Percentiles rank a stretch among this genome's conserved stretches.
Evolutionary conservation across 495 filamentous ascomycete species (phyloP).

Genomic region (Penicillium diatomitis): DNA sequence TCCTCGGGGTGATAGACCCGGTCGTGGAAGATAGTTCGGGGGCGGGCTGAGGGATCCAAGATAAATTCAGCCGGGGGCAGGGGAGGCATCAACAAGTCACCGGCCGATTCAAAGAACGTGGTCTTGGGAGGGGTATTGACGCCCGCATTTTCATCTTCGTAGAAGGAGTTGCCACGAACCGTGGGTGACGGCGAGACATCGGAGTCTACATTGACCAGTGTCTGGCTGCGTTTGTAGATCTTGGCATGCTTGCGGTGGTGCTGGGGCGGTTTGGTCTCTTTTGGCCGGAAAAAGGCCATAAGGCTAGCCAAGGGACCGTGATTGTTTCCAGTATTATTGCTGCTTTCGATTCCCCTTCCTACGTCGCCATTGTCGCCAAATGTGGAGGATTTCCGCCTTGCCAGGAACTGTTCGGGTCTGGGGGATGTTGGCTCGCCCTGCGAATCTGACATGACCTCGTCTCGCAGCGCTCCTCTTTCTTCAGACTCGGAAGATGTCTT

Average conservation of each 20-base stretch:
- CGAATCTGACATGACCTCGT: not conserved
- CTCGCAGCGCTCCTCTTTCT: not conserved
- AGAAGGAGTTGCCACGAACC: conserved; percentile 32
- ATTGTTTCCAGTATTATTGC: conserved; percentile 6
- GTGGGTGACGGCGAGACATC: conserved; percentile 22
- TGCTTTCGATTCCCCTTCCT: conserved; percentile 3
- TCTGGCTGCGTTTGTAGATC: conserved; percentile 75
- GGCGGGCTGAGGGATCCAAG: conserved; percentile 69
- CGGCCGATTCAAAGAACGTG: conserved; percentile 88
- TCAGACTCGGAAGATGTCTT: not conserved
- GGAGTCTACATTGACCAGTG: conserved; percentile 36
- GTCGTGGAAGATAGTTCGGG: conserved; percentile 93
- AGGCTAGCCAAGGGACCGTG: conserved; percentile 48
- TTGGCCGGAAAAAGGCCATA: conserved; percentile 54
- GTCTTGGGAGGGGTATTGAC: conserved; percentile 74
- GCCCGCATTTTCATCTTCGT: conserved; percentile 33
- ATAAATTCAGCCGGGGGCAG: conserved; percentile 73
- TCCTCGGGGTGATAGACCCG: conserved; percentile 89
- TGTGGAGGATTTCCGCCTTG: conserved; percentile 1
- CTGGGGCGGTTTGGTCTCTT: conserved; percentile 19
- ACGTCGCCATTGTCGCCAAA: not conserved
- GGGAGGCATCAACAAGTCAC: conserved; percentile 84
- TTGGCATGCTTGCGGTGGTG: conserved; percentile 45
- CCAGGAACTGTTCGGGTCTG: conserved; percentile 14
- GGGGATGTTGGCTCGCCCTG: conserved; percentile 10